Base-by-base conservation (phyloP, 108 stramenopile species). In the Aurantiochytrium sp. region DNA sequence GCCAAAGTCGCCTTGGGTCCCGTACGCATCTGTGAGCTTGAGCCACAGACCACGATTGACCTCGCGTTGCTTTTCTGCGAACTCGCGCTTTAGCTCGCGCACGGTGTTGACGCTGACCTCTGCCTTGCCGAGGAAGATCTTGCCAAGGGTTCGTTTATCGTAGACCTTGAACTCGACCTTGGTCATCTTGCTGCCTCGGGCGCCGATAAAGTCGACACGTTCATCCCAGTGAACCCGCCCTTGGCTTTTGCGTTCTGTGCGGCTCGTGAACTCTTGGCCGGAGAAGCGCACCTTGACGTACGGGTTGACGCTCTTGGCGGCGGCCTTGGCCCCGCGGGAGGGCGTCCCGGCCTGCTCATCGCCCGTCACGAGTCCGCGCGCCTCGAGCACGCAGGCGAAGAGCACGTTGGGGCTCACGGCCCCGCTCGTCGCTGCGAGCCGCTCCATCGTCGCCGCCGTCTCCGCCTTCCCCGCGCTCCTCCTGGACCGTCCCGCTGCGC, bases 251-350 rank as follows among this genome's bases (percentile, higher is more conserved):
- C 76, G 64, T 45, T 83, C 76, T 12, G 51, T 53, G 76, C 76
- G 76, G 42, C 35, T 69, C 1, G 64, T 69, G 76, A 83, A 83
- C 76, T 83, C 76, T 4, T 83, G 76, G 19, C 76, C 76, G 45
- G 76, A 83, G 51, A 83, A 83, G n/a, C 49, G 49, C 10, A 83
- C 76, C 51, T 53, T 53, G n/a, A 83, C 76, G 76, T 69, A 69
- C 64, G 64, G 64, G 5, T 69, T 69, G 21, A 69, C 1, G 42
- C 21, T 69, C 64, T 69, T 69, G 35, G 64, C 25, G 10, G 25
- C 42, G 14, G 25, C 25, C 35, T 18, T 18, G 64, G 3, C 42
- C 25, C 64, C 64, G 64, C 64, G 10, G 64, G 14, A 18, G 21
- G 55, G 55, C 55, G 14, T 16, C 55, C 14, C 55, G 55, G 21